Conservation (phyloP, 2,329 filamentous ascomycete genomes). For the Hypoxylon sp. region DNA sequence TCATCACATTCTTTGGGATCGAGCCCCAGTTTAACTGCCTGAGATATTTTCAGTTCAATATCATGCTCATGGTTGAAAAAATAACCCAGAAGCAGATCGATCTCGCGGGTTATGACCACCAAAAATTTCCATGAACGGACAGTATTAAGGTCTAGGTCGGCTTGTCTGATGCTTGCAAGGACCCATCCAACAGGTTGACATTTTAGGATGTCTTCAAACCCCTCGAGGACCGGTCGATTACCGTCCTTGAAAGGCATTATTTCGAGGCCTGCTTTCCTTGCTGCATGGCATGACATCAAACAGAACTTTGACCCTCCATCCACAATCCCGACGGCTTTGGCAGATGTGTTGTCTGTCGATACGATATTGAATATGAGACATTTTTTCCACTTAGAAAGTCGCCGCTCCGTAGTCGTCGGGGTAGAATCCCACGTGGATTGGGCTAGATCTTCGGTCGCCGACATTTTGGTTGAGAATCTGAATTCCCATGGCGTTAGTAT, state of each 20-base stretch:
- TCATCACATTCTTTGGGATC: background rate
- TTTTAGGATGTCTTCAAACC: background rate
- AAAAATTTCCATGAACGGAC: background rate
- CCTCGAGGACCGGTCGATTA: background rate
- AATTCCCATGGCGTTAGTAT: too few species aligned
- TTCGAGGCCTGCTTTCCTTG: background rate
- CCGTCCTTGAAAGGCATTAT: background rate
- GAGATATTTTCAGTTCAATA: background rate
- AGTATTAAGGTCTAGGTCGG: background rate
- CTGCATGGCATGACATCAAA: background rate
- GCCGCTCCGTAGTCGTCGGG: too few species aligned
- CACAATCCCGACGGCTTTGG: background rate
- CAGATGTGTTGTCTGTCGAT: background rate
- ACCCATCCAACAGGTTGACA: background rate
- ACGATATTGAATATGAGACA: background rate
- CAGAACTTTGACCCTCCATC: background rate
- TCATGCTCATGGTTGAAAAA: background rate
- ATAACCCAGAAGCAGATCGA: conserved; percentile 1
- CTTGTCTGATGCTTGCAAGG: background rate
- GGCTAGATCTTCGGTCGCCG: too few species aligned
- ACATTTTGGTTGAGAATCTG: too few species aligned
- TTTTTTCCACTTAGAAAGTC: background rate
- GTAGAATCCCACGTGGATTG: too few species aligned
- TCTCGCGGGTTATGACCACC: background rate
- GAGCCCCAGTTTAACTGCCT: background rate